A percentile compares a stretch with the other conserved stretches of the same genome.
Conservation (phyloP, 1,284 basidiomycete species). For the Rhodotorula sp. region DNA sequence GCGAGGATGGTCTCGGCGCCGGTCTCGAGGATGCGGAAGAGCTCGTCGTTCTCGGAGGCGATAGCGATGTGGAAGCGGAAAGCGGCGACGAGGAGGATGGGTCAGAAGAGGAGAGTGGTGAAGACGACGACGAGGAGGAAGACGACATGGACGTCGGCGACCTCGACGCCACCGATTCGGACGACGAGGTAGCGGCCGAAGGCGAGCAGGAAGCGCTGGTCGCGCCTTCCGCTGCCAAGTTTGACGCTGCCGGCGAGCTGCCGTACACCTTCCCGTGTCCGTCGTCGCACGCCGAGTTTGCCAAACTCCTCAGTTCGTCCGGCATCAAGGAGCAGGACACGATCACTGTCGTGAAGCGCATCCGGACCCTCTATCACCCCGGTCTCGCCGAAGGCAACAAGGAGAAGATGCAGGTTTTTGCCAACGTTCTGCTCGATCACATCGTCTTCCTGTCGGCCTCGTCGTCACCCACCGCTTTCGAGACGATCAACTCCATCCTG, state of each 20-base stretch:
- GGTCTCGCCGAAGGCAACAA: conserved; percentile 89
- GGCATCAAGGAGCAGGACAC: conserved; percentile 61
- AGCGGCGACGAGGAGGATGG: conserved; percentile 44
- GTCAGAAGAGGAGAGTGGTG: conserved; percentile 45
- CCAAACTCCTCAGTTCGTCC: conserved; percentile 67
- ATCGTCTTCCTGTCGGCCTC: conserved; percentile 72
- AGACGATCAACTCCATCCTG: conserved; percentile 66
- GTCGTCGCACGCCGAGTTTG: conserved; percentile 77
- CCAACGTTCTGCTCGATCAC: conserved; percentile 86
- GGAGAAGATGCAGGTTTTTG: conserved; percentile 76
- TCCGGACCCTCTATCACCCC: conserved; percentile 85
- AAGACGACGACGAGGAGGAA: conserved; percentile 37
- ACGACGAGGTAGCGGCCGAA: conserved; percentile 38
- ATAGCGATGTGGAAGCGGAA: conserved; percentile 41
- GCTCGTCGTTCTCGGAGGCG: conserved; percentile 24
- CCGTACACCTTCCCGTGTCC: conserved; percentile 71
- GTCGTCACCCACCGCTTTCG: conserved; percentile 59
- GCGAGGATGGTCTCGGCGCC: conserved; percentile 8
- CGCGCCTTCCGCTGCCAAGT: conserved; percentile 1
- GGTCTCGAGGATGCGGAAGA: conserved; percentile 18
- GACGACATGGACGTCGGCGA: conserved; percentile 46
- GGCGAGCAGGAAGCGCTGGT: conserved; percentile 45
- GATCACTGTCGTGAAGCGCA: conserved; percentile 81
- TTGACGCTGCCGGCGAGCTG: conserved; percentile 32
- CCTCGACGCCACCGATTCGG: conserved; percentile 49